Evolutionary conservation across 2,329 filamentous ascomycete genomes (phyloP).

Genomic region (Colletotrichum shisoi): DNA sequence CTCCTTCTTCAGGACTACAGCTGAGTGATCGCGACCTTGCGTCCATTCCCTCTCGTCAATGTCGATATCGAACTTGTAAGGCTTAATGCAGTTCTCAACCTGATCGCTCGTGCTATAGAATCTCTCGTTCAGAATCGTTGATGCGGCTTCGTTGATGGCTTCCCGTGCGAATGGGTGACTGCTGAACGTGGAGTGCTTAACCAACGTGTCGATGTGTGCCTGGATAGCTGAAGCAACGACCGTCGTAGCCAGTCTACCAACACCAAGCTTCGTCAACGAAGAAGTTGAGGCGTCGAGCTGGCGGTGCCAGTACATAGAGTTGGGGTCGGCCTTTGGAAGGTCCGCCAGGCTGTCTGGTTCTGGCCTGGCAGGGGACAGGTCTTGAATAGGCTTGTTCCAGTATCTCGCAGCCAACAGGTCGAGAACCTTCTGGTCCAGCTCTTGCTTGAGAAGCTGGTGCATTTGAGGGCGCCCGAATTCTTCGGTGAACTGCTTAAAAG

Average conservation of each 20-base stretch:
- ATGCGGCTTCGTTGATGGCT: constrained; percentile 90
- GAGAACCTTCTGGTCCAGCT: constrained; percentile 92
- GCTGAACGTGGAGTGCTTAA: constrained; percentile 82
- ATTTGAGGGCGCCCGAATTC: constrained; percentile 90
- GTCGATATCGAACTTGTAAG: constrained; percentile 97
- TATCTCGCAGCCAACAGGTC: constrained; percentile 92
- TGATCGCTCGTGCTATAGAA: constrained; percentile 98
- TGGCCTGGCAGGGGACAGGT: constrained; percentile 70
- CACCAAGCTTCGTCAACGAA: constrained; percentile 89
- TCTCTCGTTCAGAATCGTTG: constrained; percentile 87
- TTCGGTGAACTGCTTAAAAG: constrained; percentile 92
- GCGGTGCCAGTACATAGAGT: constrained; percentile 89
- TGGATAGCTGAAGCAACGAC: constrained; percentile 91
- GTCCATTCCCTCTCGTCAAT: constrained; percentile 90
- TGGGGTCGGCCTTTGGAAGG: constrained; percentile 83
- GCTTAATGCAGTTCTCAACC: constrained; percentile 98
- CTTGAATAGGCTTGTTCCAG: constrained; percentile 95
- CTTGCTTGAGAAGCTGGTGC: constrained; percentile 85
- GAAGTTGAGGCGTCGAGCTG: constrained; percentile 93
- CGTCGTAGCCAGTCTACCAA: constrained; percentile 89
- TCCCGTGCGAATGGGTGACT: constrained; percentile 90
- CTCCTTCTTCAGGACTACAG: constrained; percentile 83
- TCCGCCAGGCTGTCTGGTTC: constrained; percentile 78
- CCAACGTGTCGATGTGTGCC: constrained; percentile 78
- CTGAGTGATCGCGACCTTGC: constrained; percentile 83